Conservation (phyloP, 768 basidiomycete species). For the Cantharellus anzutake region DNA sequence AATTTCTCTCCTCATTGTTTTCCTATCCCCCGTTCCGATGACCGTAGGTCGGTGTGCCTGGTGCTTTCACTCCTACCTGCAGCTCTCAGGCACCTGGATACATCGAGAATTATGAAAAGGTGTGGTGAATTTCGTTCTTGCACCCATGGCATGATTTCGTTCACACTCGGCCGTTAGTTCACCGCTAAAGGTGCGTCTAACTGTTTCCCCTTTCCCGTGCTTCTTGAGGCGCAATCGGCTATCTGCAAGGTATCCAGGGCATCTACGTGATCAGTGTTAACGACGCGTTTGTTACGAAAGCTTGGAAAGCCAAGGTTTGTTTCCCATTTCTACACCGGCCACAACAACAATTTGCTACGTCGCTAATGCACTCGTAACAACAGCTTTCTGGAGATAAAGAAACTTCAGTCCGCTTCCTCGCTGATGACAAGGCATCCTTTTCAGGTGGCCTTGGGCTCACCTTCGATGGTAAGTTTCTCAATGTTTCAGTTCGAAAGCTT, state of each 20-base stretch:
- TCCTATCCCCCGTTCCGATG: too few species aligned
- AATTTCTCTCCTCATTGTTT: neutral
- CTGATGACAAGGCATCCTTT: constrained; percentile 48
- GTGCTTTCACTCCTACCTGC: constrained; percentile 60
- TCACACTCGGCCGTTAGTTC: constrained; percentile 23
- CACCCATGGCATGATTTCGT: too few species aligned
- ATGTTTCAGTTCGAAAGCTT: neutral
- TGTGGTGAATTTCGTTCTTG: neutral
- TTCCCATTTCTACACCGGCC: neutral
- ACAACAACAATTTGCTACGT: neutral
- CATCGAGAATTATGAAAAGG: constrained; percentile 7
- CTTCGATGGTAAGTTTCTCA: constrained; percentile 26
- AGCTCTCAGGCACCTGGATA: constrained; percentile 32
- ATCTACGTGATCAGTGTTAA: constrained; percentile 60
- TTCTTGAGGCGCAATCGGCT: neutral
- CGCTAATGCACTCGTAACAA: neutral
- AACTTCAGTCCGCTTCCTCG: constrained; percentile 38
- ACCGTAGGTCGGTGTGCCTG: constrained; percentile 48
- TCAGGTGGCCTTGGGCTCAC: constrained; percentile 34
- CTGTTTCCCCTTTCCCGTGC: neutral
- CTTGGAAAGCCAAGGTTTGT: constrained; percentile 16
- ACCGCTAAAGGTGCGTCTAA: constrained; percentile 48
- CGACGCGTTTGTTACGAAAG: constrained; percentile 53
- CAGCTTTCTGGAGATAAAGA: constrained; percentile 16
- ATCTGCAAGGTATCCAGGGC: constrained; percentile 3